phyloP scores from a whole-genome alignment of 805 yeast species.

The Ogataea saltuana region DNA sequence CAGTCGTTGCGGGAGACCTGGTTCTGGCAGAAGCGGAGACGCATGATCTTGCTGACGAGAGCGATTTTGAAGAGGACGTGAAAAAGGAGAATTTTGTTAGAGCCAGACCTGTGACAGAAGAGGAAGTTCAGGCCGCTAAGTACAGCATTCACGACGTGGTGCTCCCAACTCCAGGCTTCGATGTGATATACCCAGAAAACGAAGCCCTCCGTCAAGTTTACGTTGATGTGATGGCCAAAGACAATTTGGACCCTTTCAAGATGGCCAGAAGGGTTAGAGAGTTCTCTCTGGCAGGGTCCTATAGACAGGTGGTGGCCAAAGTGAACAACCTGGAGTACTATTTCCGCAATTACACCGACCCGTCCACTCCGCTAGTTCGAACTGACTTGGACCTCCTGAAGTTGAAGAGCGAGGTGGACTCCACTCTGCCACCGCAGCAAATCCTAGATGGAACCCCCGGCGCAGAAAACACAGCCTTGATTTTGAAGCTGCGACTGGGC shows the following conservation, averaged over 20 bases:
- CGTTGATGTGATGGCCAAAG: conserved; percentile 71
- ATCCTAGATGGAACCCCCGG: conserved; percentile 35
- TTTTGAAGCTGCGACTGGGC: conserved; percentile 75
- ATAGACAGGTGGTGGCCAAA: conserved; percentile 68
- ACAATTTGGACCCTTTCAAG: conserved; percentile 77
- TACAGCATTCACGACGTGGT: conserved; percentile 81
- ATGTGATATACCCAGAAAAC: conserved; percentile 80
- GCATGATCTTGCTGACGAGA: conserved; percentile 35
- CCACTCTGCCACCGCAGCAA: no score
- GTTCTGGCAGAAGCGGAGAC: conserved; percentile 50
- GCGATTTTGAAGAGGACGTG: conserved; percentile 70
- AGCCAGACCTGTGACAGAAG: conserved; percentile 74
- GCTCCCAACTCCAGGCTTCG: conserved; percentile 96
- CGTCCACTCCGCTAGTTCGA: conserved; percentile 69
- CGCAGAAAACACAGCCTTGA: conserved; percentile 63
- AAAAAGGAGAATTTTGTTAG: conserved; percentile 55
- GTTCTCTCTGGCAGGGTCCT: conserved; percentile 89
- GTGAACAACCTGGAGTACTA: conserved; percentile 65
- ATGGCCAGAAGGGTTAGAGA: conserved; percentile 87
- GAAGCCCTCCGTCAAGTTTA: conserved; percentile 59
- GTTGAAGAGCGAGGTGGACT: conserved; percentile 24
- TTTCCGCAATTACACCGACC: conserved; percentile 58
- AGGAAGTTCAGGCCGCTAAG: conserved; percentile 59
- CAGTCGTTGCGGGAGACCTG: conserved; percentile 79
- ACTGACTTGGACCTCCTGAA: conserved; percentile 71